Evolutionary conservation across 345 rosid species (phyloP).

Genomic region (Pugionium dolabratum): DNA sequence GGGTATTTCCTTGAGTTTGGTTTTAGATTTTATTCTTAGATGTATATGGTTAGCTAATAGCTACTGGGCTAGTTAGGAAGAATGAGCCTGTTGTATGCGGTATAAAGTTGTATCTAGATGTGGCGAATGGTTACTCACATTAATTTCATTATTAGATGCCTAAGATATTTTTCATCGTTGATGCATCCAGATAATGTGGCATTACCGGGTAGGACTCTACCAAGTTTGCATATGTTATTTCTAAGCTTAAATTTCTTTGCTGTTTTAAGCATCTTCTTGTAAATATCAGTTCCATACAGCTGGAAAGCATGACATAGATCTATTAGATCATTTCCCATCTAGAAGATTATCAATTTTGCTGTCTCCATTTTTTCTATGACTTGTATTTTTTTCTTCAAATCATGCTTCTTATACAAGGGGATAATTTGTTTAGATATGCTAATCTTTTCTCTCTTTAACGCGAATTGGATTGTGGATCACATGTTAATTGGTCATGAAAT

Average conservation of each 20-base stretch:
- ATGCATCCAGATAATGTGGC: neutral
- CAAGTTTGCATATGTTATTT: conserved; percentile 14
- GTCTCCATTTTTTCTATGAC: neutral
- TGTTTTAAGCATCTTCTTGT: conserved; percentile 13
- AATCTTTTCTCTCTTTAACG: no score
- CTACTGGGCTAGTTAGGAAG: conserved; percentile 11
- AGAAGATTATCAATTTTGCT: neutral
- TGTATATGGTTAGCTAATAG: conserved; percentile 7
- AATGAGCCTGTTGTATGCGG: neutral
- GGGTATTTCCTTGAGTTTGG: neutral
- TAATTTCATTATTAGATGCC: neutral
- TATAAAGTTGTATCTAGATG: neutral
- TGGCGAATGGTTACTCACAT: neutral
- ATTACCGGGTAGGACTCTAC: neutral
- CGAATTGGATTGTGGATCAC: neutral
- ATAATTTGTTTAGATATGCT: neutral
- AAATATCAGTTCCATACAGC: neutral
- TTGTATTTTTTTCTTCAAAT: neutral
- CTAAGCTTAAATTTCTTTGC: neutral
- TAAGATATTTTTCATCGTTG: neutral
- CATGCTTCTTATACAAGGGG: neutral
- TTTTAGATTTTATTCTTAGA: conserved; percentile 3
- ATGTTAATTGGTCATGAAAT: conserved; percentile 1
- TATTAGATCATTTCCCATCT: neutral
- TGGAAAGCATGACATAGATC: neutral